phyloP scores from a whole-genome alignment of 352 stramenopile genomes.

The Phytophthora podocarpi region DNA sequence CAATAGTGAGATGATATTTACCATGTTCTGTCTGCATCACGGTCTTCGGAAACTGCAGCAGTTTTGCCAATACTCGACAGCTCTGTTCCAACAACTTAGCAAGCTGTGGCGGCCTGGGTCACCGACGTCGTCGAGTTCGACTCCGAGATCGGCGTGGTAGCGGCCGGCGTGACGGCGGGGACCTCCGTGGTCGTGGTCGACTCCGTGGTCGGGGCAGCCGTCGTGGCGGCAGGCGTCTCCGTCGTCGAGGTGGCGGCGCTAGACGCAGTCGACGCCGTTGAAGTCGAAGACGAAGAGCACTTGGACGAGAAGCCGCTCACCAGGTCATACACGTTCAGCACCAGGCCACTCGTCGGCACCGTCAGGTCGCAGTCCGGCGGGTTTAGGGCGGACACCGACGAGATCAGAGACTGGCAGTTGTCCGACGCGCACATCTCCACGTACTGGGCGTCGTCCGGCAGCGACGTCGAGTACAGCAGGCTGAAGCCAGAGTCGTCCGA shows the following conservation, averaged over 20 bases:
- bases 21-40: neutral
- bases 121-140: constrained; percentile 16
- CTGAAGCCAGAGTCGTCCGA: constrained; percentile 31
- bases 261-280: constrained; percentile 4
- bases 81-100: constrained; percentile 10
- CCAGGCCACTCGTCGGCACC: constrained; percentile 35
- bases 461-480: constrained; percentile 35
- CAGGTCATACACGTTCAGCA: constrained; percentile 34
- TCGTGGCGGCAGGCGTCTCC: constrained; percentile 2
- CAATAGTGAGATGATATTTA: constrained; percentile 23
- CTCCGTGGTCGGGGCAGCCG: too few species aligned
- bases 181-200: too few species aligned
- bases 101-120: constrained; percentile 13
- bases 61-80: neutral
- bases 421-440: constrained; percentile 35
- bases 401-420: constrained; percentile 32
- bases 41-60: neutral
- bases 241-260: constrained; percentile 1
- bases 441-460: constrained; percentile 33
- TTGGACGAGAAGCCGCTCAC: constrained; percentile 25
- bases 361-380: constrained; percentile 41
- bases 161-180: constrained; percentile 4
- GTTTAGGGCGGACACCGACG: constrained; percentile 21
- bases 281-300: constrained; percentile 20
- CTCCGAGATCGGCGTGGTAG: constrained; percentile 7